Base-by-base conservation (phyloP, 139 green algal genomes). In the Edaphochlamys debaryana region DNA sequence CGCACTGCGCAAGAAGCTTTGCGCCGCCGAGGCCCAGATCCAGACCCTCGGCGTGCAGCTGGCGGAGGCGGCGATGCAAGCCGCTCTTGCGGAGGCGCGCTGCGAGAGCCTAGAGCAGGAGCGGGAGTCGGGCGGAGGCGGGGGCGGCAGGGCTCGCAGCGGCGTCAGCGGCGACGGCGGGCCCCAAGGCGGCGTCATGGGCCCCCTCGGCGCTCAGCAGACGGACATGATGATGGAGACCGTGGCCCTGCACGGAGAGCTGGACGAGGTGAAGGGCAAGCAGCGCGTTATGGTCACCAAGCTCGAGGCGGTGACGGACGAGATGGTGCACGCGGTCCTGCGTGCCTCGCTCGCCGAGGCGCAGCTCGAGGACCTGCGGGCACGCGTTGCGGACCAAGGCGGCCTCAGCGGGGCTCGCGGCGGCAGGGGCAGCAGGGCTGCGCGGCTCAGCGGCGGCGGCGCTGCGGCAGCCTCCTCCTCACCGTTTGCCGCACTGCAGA, bases 191-290 rank as follows among this genome's bases (percentile, higher is more conserved):
- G 17, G 17, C 38, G 40, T 3, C 60, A 4, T 4, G 6, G 30
- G 60, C 60, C 1, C 17, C 38, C 3, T 48, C 22, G 29, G 17
- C 1, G 38, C 30, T 32, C 15, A 74, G 32, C 62, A 66, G 63
- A 83, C 76, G 4, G 62, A 73, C 60, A 8, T 84, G 4, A 84
- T 84, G 78, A 76, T 84, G 66, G 78, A 84, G 50, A 84, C 78
- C 17, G 48, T 84, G 1, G 78, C 22, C 3, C 67, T 84, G 66
- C 78, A 84, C 30, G 78, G 78, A 27, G 78, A 84, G 66, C 42
- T 84, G 27, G 66, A 76, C 41, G 37, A 68, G 37, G 23, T 84
- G 11, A 63, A 34, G 27, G 78, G 30, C 66, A 52, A 76, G 66
- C 34, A 69, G n/a, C 36, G 58, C 36, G 34, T 29, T 27, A 25